Evolutionary conservation across 1,284 basidiomycete genomes (phyloP), one percentile per base, ranked within the genome.

Genomic region (Ganoderma sinense): DNA sequence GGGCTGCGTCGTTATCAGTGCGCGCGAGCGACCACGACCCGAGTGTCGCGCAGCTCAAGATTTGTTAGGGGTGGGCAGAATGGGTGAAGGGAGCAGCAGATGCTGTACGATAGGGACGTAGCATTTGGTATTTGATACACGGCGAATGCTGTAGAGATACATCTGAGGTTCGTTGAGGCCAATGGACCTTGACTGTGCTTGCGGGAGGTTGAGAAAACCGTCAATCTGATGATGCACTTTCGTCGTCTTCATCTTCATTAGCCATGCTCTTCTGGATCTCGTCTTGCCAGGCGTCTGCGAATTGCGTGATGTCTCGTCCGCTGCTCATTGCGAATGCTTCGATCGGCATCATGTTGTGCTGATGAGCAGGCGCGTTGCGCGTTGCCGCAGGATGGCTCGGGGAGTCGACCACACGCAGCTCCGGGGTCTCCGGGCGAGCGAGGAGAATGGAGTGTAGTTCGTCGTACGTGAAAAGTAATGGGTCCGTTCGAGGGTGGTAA

Each of bases 261-360:
- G 84, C 81, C 71, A 85, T 82, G 69, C 69, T 73, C 63, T 69
- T 65, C 45, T 82, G 77, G 3, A 94, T 80, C 74, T 89, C 84
- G 36, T 90, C 85, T 74, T 86, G 82, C 91, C 89, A 94, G n/a
- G 84, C 74, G 23, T 87, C 82, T 5, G 89, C 87, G 79, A 98
- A 97, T 70, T 94, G 91, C 45, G 86, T 84, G 41, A 96, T 86
- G 72, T 87, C 88, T 62, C 87, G 85, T 2, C 96, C 96, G 65
- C 87, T 87, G 75, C 94, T 92, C 77, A 97, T 82, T 65, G 87
- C 88, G 26, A 98, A 83, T 16, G 95, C 93, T 77, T 99, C 97
- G 51, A 94, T 86, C 2, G 97, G 97, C 20, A 97, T 86, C 94
- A 97, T 97, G 78, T 98, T 98, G 76, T 94, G 92, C 73, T 94